Evolutionary conservation across 1,284 basidiomycete species (phyloP), one percentile per base, ranked within the genome.

Genomic region (Phlebopus sp.): DNA sequence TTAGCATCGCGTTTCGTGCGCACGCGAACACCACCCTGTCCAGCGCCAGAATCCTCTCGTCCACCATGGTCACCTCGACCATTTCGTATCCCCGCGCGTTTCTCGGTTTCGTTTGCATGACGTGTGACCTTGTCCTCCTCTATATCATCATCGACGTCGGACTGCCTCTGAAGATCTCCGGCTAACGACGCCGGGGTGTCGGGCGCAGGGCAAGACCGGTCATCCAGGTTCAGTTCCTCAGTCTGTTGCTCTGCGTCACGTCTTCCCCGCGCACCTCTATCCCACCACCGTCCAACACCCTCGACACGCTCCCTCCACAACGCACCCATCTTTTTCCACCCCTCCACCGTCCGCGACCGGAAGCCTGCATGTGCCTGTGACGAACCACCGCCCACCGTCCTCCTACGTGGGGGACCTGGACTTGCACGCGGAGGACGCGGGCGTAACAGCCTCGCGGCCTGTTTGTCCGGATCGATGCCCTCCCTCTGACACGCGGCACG

Each of bases 401-500:
- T n/a, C n/a, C n/a, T n/a, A n/a, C n/a, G n/a, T n/a, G n/a, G n/a
- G n/a, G n/a, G n/a, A n/a, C n/a, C n/a, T n/a, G n/a, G n/a, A n/a
- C n/a, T n/a, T n/a, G n/a, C n/a, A n/a, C n/a, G n/a, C n/a, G n/a
- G n/a, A n/a, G n/a, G 42, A 29, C 27, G 40, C 2, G 55, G 49
- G 25, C 45, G 41, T 31, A 67, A 32, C 14, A 66, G 4, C 34
- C 32, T 39, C 0, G 49, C 57, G 0, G 52, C 61, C 14, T 50
- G 35, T 42, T 51, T 40, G 37, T 55, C 38, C 7, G 55, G 48
- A 15, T 68, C 52, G 7, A 68, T 37, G 4, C 59, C 60, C 23
- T 68, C 66, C 29, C 19, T 37, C 11, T 53, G 53, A 6, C 63
- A 64, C 0, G 64, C 63, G 5, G 55, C 23, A 0, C 50, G 64